Evolutionary conservation across 768 basidiomycete genomes (phyloP), one percentile per base, ranked within the genome.

Genomic region (Amanita pseudoporphyria): DNA sequence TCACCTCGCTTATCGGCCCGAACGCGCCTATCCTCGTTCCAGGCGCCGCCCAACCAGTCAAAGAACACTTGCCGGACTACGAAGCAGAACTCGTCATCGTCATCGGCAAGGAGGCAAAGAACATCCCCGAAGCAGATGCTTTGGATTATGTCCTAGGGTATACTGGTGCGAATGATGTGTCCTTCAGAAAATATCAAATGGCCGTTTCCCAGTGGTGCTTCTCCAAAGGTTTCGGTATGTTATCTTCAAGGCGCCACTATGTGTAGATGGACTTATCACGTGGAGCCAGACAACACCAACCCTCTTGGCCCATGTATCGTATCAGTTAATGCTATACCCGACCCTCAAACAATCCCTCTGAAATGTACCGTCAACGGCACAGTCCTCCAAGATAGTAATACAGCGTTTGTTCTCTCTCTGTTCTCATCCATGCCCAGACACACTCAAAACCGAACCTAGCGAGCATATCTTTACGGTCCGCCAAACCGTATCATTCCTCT

Each of bases 91-190:
- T 91, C 24, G 80, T 78, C 26, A 76, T 95, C 54, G 83, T 93
- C 48, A 85, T 95, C 45, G 89, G 90, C 35, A 89, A 86, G 60
- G 61, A 80, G 1, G 82, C 83, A 12, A 89, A 84, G 69, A 66
- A 93, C 58, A 87, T 95, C 19, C 74, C 79, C 0, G 87, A 87
- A 60, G 79, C 70, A 1, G 80, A 92, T 6, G 91, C 91, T 0
- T 71, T 93, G 36, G 83, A 92, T 61, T 91, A 91, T 57, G 84
- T 94, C 14, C 74, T 93, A 0, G 90, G 78, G 2, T 94, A 90
- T 59, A 87, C 84, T 3, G 83, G 72, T 2, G 84, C 79, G 4
- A 90, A 90, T 59, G 87, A 90, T 58, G 88, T 87, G 2, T 90
- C 88, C 4, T 90, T 91, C 76, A 78, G 91, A 36, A 80, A 82